Evolutionary conservation across 371 early-diverging fungal species (phyloP).

Genomic region (Mortierella sp.): DNA sequence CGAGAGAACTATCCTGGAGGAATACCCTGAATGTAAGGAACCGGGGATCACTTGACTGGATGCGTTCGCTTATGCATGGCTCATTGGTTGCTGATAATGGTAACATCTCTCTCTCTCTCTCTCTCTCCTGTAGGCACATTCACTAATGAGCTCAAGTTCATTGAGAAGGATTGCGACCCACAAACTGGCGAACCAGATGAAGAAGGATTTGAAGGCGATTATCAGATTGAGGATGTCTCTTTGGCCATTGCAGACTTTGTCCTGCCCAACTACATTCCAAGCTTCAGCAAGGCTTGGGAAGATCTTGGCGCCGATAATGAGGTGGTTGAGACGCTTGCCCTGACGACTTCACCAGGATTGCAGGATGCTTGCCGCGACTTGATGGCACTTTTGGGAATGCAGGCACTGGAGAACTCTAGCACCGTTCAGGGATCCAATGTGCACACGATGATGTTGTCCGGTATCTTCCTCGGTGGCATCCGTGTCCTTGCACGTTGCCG

Average conservation of each 20-base stretch:
- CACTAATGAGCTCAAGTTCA: slow-evolving; percentile 88
- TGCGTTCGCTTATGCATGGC: neutral
- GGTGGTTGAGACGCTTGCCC: slow-evolving; percentile 86
- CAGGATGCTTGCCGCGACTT: slow-evolving; percentile 51
- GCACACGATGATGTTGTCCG: slow-evolving; percentile 88
- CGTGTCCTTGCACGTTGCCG: slow-evolving; percentile 82
- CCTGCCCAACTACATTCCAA: slow-evolving; percentile 82
- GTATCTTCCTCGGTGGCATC: slow-evolving; percentile 84
- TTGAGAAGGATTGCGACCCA: slow-evolving; percentile 96
- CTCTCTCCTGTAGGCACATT: slow-evolving; percentile 69
- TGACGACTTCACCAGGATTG: slow-evolving; percentile 78
- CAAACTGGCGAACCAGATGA: slow-evolving; percentile 89
- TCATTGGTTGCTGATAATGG: too few relatives aligned
- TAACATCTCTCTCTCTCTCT: neutral
- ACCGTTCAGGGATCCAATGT: slow-evolving; percentile 81
- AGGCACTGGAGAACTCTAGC: slow-evolving; percentile 76
- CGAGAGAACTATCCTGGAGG: slow-evolving; percentile 66
- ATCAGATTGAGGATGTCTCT: slow-evolving; percentile 91
- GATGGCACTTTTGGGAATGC: slow-evolving; percentile 85
- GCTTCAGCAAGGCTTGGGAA: slow-evolving; percentile 83
- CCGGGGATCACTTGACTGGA: neutral
- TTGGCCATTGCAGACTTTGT: slow-evolving; percentile 89
- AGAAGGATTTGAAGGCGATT: slow-evolving; percentile 96
- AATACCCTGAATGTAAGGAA: slow-evolving; percentile 63
- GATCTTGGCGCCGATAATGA: slow-evolving; percentile 72